A percentile compares a stretch with the other conserved stretches of the same genome.
Evolutionary conservation across 345 rosid genomes (phyloP).

Genomic region (Gossypium sturtianum): DNA sequence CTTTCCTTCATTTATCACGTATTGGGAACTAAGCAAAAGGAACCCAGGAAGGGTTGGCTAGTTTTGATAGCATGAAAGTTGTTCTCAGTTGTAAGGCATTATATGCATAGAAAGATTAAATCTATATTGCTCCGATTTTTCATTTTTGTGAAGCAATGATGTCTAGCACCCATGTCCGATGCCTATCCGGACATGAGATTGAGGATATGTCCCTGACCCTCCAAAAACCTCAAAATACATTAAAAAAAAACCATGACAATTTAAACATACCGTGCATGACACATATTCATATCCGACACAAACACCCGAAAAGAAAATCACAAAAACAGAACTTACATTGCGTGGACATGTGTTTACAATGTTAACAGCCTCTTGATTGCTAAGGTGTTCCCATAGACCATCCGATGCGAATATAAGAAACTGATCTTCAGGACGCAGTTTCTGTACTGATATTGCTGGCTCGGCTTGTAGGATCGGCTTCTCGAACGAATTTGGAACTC

Average conservation of each 20-base stretch:
- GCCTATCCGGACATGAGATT: too few relatives aligned
- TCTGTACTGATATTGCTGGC: slow-evolving; percentile 71
- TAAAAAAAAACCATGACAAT: too few relatives aligned
- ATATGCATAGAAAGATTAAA: not conserved
- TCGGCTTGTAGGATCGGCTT: slow-evolving; percentile 88
- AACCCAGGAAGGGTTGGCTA: too few relatives aligned
- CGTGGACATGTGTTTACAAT: slow-evolving; percentile 69
- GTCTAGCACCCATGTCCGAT: not conserved
- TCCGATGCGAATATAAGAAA: slow-evolving; percentile 96
- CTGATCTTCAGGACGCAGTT: slow-evolving; percentile 68
- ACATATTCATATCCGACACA: not conserved
- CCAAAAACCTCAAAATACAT: too few relatives aligned
- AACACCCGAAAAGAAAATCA: slow-evolving; percentile 1
- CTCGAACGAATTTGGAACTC: slow-evolving; percentile 64
- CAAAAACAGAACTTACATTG: slow-evolving; percentile 47
- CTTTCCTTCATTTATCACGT: too few relatives aligned
- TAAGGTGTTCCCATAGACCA: slow-evolving; percentile 97
- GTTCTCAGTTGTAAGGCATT: too few relatives aligned
- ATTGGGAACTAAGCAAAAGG: too few relatives aligned
- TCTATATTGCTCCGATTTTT: not conserved
- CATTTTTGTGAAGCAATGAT: not conserved
- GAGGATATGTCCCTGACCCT: too few relatives aligned
- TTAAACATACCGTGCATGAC: not conserved
- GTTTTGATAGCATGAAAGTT: too few relatives aligned
- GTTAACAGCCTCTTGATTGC: slow-evolving; percentile 92